phyloP scores from a whole-genome alignment of 768 basidiomycete species.

The Psilocybe tampanensis region DNA sequence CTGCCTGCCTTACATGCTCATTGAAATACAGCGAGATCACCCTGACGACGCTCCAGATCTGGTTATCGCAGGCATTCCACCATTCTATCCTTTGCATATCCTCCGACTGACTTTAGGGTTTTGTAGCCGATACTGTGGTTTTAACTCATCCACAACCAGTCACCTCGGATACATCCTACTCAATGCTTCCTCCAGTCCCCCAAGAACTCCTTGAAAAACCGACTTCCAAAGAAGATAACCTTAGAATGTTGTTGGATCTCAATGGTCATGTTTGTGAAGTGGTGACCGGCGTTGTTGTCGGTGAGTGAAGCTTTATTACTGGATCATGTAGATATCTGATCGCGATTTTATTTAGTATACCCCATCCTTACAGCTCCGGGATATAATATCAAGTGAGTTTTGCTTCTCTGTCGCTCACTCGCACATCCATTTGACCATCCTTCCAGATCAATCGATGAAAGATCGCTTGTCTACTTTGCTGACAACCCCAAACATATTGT shows the following conservation, averaged over 20 bases:
- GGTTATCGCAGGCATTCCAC: constrained; percentile 64
- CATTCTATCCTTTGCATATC: constrained; percentile 47
- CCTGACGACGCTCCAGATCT: constrained; percentile 40
- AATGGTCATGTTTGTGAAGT: constrained; percentile 90
- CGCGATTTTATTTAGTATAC: constrained; percentile 69
- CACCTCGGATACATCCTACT: constrained; percentile 56
- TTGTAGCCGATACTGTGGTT: constrained; percentile 92
- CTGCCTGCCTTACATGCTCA: no score
- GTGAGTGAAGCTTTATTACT: no score
- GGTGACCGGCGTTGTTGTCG: constrained; percentile 86
- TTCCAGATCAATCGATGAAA: constrained; percentile 77
- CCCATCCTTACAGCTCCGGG: constrained; percentile 78
- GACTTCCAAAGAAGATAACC: constrained; percentile 70
- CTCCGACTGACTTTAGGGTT: constrained; percentile 61
- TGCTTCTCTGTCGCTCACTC: background rate
- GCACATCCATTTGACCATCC: background rate
- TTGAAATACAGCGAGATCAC: constrained; percentile 54
- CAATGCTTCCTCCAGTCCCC: constrained; percentile 46
- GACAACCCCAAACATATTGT: constrained; percentile 62
- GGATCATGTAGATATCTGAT: no score
- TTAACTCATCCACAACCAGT: constrained; percentile 72
- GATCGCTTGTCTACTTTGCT: constrained; percentile 76
- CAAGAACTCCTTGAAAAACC: constrained; percentile 95
- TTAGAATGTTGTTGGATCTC: constrained; percentile 85
- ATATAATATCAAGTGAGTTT: constrained; percentile 65